Evolutionary conservation across 2,329 filamentous ascomycete genomes (phyloP).

Genomic region (Zarea fungicola): DNA sequence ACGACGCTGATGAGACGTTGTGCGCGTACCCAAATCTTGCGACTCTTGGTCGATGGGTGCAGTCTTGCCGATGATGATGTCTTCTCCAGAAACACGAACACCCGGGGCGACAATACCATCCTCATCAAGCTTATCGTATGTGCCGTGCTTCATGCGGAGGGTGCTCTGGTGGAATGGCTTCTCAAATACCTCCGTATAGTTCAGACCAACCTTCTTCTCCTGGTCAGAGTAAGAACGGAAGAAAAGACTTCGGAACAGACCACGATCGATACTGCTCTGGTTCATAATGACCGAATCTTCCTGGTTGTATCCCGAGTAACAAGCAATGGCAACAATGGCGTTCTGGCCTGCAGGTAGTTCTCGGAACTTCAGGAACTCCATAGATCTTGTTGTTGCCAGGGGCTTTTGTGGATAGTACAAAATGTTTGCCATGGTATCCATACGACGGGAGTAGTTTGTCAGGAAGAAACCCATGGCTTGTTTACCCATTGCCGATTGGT

Average conservation of each 20-base stretch:
- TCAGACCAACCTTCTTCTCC: conserved; percentile 93
- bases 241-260: conserved; percentile 94
- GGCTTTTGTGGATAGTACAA: conserved; percentile 99
- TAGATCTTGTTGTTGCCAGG: conserved; percentile 88
- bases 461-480: conserved; percentile 99
- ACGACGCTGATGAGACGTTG: conserved; percentile 83
- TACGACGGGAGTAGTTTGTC: conserved; percentile 92
- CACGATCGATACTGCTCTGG: conserved; percentile 96
- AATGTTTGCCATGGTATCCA: conserved; percentile 99
- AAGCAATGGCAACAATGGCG: conserved; percentile 94
- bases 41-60: conserved; percentile 89
- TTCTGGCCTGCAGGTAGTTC: conserved; percentile 96
- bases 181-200: conserved; percentile 89
- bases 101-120: conserved; percentile 93
- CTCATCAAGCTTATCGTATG: conserved; percentile 95
- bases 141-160: conserved; percentile 86
- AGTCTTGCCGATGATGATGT: conserved; percentile 99
- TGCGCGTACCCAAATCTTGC: conserved; percentile 89
- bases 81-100: conserved; percentile 90
- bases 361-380: conserved; percentile 98
- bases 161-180: conserved; percentile 88
- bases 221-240: conserved; percentile 97
- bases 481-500: conserved; percentile 99
- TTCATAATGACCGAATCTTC: conserved; percentile 99
- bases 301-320: conserved; percentile 98